Evolutionary conservation across 202 grass and related monocot genomes (phyloP).

Genomic region (Setaria italica): DNA sequence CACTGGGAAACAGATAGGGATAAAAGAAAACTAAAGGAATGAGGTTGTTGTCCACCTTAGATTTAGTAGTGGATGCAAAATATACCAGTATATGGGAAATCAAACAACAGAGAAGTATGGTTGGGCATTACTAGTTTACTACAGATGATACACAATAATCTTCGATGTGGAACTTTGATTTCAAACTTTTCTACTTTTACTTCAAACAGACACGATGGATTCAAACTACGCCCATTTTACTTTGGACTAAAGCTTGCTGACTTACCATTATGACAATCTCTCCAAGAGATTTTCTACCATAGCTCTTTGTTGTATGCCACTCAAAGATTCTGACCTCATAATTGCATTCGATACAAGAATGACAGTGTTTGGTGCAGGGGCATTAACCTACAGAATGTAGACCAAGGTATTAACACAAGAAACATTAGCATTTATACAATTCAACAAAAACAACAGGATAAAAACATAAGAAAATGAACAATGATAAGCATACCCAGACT

Average conservation of each 20-base stretch:
- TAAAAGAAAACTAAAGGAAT: conserved; percentile 8
- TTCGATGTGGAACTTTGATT: not conserved
- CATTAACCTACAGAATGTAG: conserved; percentile 62
- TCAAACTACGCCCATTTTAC: not conserved
- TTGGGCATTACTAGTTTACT: too few relatives aligned
- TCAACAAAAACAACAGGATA: conserved; percentile 24
- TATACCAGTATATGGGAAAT: conserved; percentile 8
- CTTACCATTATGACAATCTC: conserved; percentile 67
- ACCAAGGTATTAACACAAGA: conserved; percentile 5
- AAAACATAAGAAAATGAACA: conserved; percentile 3
- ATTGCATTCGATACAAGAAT: conserved; percentile 74
- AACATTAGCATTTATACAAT: conserved; percentile 18
- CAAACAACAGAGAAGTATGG: conserved; percentile 5
- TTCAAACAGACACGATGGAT: not conserved
- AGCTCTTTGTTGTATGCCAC: conserved; percentile 70
- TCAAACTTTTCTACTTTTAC: not conserved
- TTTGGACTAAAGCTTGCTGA: not conserved
- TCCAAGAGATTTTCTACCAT: conserved; percentile 87
- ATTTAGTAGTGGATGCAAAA: not conserved
- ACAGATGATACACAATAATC: too few relatives aligned
- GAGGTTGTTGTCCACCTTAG: conserved; percentile 17
- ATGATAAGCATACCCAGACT: conserved; percentile 69
- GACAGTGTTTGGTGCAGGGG: conserved; percentile 62
- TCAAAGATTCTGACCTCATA: conserved; percentile 78
- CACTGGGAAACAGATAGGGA: not conserved